Evolutionary conservation across 805 yeast genomes (phyloP).

Genomic region (Ogataea pilisensis): DNA sequence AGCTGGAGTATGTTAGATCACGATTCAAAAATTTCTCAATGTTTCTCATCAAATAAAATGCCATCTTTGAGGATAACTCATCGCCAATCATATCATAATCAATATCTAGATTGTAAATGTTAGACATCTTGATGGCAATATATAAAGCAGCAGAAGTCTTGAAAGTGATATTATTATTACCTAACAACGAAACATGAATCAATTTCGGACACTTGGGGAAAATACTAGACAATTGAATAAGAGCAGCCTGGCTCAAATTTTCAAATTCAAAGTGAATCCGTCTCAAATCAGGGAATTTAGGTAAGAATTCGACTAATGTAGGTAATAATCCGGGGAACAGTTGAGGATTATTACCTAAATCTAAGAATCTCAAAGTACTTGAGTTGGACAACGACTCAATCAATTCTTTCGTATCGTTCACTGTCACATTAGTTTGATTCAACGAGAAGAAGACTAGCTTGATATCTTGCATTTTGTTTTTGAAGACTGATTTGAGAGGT

Average conservation of each 20-base stretch:
- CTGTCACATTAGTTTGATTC: slow-evolving; percentile 44
- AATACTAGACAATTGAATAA: slow-evolving; percentile 45
- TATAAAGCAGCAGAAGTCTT: slow-evolving; percentile 47
- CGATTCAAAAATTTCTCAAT: slow-evolving; percentile 44
- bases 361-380: slow-evolving; percentile 44
- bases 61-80: slow-evolving; percentile 49
- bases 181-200: slow-evolving; percentile 51
- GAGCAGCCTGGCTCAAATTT: slow-evolving; percentile 42
- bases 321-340: slow-evolving; percentile 49
- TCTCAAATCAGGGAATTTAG: slow-evolving; percentile 40
- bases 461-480: slow-evolving; percentile 17
- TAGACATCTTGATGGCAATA: slow-evolving; percentile 43
- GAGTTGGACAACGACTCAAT: slow-evolving; percentile 36
- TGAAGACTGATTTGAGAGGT: slow-evolving; percentile 44
- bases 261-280: slow-evolving; percentile 54
- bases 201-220: slow-evolving; percentile 45
- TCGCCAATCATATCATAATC: slow-evolving; percentile 51
- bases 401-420: slow-evolving; percentile 36
- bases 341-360: slow-evolving; percentile 49
- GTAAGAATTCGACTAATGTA: slow-evolving; percentile 39
- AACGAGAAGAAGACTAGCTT: slow-evolving; percentile 48
- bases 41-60: slow-evolving; percentile 53
- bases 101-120: slow-evolving; percentile 48
- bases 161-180: slow-evolving; percentile 42
- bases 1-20: slow-evolving; percentile 20